Base-by-base conservation (phyloP, 257 asterid species). In the Ilex asprella region DNA sequence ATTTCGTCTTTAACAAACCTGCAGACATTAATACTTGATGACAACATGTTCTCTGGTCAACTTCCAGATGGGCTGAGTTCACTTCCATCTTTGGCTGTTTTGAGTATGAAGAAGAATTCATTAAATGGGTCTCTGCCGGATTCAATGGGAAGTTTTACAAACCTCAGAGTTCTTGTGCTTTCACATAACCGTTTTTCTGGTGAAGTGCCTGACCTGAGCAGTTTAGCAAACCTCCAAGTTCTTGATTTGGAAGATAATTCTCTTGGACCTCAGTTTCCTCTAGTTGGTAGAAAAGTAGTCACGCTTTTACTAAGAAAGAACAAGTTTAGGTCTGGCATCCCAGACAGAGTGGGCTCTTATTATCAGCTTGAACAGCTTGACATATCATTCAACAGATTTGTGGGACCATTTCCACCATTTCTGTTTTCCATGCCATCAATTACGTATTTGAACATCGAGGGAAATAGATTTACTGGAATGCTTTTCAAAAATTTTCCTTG, bases 381-480 rank as follows among this genome's bases (percentile, higher is more conserved):
- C 58, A 70, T 91, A 61, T 81, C 98, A 6, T 74, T 74, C 55
- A 91, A 91, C 82, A 80, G 78, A 67, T 80, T 88, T 61, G 81
- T 91, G 44, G 97, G 95, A 27, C 98, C 95, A 3, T 84, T 91
- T 67, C 95, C 87, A 5, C 44, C 89, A 9, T 79, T 83, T 39
- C 32, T 91, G 71, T 32, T 91, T 49, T 83, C 98, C 41, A 78
- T 86, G 55, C 90, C 96, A 12, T 80, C 85, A 30, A 65, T 91
- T 67, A 56, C 63, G 31, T 84, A 69, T 66, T 68, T 91, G 27
- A 81, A 85, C 58, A 73, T 91, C 47, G 75, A 92, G 14, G 80
- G 69, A 41, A 91, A 91, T 70, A 86, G 71, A 53, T 71, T 91
- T 60, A 88, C 95, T 2, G 98, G 97, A 43, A 75, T 77, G 95